Evolutionary conservation across 2,329 filamentous ascomycete species (phyloP).

Genomic region (Didymella keratinophila): DNA sequence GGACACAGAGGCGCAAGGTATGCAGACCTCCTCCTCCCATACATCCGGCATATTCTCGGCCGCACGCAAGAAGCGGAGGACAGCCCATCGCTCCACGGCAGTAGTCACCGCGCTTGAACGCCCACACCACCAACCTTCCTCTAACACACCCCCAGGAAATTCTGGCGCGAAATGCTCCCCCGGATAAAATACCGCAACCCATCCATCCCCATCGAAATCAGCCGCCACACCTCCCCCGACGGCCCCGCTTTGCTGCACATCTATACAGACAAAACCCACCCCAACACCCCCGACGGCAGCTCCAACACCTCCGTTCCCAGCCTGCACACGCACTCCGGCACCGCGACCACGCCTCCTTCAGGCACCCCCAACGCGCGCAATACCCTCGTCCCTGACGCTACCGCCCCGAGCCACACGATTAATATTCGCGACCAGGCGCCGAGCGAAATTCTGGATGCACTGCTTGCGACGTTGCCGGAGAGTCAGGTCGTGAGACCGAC

Average conservation of each 20-base stretch:
- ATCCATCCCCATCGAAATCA: conserved; percentile 79
- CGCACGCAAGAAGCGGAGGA: background rate
- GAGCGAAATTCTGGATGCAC: conserved; percentile 67
- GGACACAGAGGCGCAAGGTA: conserved; percentile 80
- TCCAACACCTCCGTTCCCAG: conserved; percentile 23
- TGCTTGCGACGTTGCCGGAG: conserved; percentile 70
- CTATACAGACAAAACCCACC: conserved; percentile 31
- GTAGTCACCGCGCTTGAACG: background rate
- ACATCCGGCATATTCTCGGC: background rate
- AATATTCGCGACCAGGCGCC: conserved; percentile 69
- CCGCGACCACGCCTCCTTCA: conserved; percentile 25
- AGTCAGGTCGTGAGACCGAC: conserved; percentile 63
- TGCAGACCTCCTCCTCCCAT: conserved; percentile 25
- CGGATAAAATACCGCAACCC: conserved; percentile 96
- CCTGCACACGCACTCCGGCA: conserved; percentile 26
- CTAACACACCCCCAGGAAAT: conserved; percentile 67
- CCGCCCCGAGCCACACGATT: conserved; percentile 54
- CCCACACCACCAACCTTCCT: background rate
- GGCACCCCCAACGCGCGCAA: conserved; percentile 34
- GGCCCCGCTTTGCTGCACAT: conserved; percentile 45
- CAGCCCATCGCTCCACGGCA: too few relatives aligned
- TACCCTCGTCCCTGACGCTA: conserved; percentile 39
- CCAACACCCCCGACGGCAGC: conserved; percentile 14
- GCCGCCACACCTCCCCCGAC: conserved; percentile 64
- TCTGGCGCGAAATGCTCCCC: conserved; percentile 84